Evolutionary conservation across 805 yeast genomes (phyloP).

Genomic region (Lipomyces kockii): DNA sequence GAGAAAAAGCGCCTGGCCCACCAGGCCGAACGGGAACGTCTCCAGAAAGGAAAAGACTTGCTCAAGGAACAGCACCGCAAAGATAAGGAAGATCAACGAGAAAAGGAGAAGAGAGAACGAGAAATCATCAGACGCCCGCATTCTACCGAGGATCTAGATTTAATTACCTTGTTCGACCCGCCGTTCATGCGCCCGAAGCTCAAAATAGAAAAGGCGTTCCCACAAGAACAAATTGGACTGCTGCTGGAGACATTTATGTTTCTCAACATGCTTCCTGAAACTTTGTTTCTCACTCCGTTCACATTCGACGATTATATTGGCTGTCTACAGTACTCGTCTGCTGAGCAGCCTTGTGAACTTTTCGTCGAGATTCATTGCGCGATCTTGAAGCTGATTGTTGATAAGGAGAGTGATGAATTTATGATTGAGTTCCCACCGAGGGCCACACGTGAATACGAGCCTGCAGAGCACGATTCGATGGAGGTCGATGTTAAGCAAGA

Average conservation of each 20-base stretch:
- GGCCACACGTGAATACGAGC: not conserved
- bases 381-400: conserved; percentile 32
- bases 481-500: not conserved
- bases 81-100: conserved; percentile 15
- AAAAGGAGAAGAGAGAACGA: conserved; percentile 17
- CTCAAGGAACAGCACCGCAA: conserved; percentile 15
- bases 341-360: conserved; percentile 35
- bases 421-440: conserved; percentile 22
- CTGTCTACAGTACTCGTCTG: conserved; percentile 46
- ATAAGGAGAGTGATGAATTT: conserved; percentile 20
- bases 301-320: conserved; percentile 78
- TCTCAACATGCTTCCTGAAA: conserved; percentile 67
- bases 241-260: conserved; percentile 73
- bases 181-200: conserved; percentile 35
- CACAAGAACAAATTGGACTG: conserved; percentile 36
- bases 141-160: conserved; percentile 39
- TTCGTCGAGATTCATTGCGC: conserved; percentile 37
- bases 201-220: conserved; percentile 26
- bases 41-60: conserved; percentile 21
- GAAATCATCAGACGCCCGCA: conserved; percentile 18
- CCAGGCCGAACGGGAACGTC: conserved; percentile 24
- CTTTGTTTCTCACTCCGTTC: conserved; percentile 69
- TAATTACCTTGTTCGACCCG: conserved; percentile 30
- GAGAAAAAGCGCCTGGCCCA: conserved; percentile 18
- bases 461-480: not conserved